Conservation (phyloP, 2,329 filamentous ascomycete genomes). For the Conoideocrella luteorostrata region DNA sequence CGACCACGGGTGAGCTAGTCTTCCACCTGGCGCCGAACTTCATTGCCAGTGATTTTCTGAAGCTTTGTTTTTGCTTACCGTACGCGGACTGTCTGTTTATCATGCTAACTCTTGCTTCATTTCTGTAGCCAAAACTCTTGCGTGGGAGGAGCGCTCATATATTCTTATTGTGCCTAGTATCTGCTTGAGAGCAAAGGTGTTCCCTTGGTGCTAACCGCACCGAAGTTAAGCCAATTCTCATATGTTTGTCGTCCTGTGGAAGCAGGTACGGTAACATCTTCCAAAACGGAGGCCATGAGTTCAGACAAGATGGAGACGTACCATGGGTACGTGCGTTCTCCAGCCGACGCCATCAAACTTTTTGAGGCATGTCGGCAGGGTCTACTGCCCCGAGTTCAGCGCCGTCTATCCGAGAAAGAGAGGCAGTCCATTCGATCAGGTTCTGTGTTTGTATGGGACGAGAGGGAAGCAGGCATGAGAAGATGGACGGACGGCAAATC, state of each 20-base stretch:
- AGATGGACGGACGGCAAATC: slow-evolving; percentile 98
- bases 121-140: too few species aligned
- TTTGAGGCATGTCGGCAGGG: slow-evolving; percentile 94
- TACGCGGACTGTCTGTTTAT: too few species aligned
- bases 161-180: too few species aligned
- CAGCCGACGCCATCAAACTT: slow-evolving; percentile 93
- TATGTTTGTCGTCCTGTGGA: slow-evolving; percentile 11
- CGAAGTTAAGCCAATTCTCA: background rate
- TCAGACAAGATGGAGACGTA: slow-evolving; percentile 81
- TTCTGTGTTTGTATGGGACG: slow-evolving; percentile 99
- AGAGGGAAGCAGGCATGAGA: slow-evolving; percentile 95
- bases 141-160: too few species aligned
- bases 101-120: too few species aligned
- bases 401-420: slow-evolving; percentile 92
- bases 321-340: slow-evolving; percentile 89
- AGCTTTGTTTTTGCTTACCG: too few species aligned
- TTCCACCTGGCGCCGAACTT: background rate
- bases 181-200: background rate
- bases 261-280: slow-evolving; percentile 12
- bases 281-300: slow-evolving; percentile 15
- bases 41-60: too few species aligned
- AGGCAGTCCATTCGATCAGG: slow-evolving; percentile 92
- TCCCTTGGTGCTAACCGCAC: slow-evolving; percentile 2
- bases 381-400: slow-evolving; percentile 82
- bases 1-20: background rate